Conservation (phyloP, 2,329 filamentous ascomycete genomes). For the Aureobasidium lini region DNA sequence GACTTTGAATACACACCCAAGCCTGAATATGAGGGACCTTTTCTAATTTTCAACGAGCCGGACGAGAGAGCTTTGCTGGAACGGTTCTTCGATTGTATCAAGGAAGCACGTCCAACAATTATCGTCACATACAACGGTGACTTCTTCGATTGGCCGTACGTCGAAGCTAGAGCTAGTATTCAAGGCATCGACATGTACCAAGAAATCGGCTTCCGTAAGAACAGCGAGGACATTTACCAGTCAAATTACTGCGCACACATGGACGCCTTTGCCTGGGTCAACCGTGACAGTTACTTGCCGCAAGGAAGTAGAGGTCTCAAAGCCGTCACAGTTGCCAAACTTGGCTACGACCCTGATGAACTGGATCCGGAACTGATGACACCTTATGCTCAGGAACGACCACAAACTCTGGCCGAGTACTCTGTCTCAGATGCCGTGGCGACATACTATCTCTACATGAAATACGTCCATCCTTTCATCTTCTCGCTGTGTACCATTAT, state of each 20-base stretch:
- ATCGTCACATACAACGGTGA: slow-evolving; percentile 99
- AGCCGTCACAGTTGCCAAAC: slow-evolving; percentile 93
- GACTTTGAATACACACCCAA: slow-evolving; percentile 99
- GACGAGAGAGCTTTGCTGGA: slow-evolving; percentile 84
- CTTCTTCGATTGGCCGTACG: slow-evolving; percentile 99
- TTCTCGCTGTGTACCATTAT: slow-evolving; percentile 97
- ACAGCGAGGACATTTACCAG: slow-evolving; percentile 92
- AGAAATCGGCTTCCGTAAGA: slow-evolving; percentile 94
- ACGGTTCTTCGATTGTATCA: slow-evolving; percentile 91
- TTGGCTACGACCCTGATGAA: slow-evolving; percentile 97
- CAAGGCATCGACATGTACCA: slow-evolving; percentile 99
- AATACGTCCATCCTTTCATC: slow-evolving; percentile 99
- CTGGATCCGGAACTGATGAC: slow-evolving; percentile 97
- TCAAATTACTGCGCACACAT: slow-evolving; percentile 95
- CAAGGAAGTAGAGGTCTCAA: slow-evolving; percentile 96
- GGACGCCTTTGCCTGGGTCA: slow-evolving; percentile 99
- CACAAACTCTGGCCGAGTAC: slow-evolving; percentile 92
- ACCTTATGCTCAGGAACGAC: slow-evolving; percentile 74
- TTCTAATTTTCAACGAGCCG: slow-evolving; percentile 97
- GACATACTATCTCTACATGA: slow-evolving; percentile 99
- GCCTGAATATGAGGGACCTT: slow-evolving; percentile 88
- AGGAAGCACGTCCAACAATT: slow-evolving; percentile 87
- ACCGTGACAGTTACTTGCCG: slow-evolving; percentile 93
- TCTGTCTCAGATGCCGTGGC: slow-evolving; percentile 98
- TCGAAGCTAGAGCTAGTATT: slow-evolving; percentile 85